A percentile compares a stretch with the other conserved stretches of the same genome.
Conservation (phyloP, 495 filamentous ascomycete species). For the Talaromyces thailandensis region DNA sequence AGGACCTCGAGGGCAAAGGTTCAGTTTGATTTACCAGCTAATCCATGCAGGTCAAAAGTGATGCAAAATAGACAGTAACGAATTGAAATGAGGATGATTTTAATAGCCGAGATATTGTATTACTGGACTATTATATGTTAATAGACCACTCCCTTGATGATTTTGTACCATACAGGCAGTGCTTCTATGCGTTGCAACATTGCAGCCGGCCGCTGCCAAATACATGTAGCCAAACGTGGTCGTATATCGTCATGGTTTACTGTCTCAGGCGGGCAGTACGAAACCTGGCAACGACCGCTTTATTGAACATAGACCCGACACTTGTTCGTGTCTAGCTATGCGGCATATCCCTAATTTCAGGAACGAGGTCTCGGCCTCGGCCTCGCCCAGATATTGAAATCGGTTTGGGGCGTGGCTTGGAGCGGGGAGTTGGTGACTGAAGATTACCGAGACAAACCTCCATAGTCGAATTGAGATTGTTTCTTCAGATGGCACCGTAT, state of each 20-base stretch:
- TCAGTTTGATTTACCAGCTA: background rate
- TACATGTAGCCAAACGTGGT: background rate
- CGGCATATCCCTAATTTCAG: background rate
- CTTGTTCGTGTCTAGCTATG: background rate
- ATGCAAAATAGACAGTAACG: background rate
- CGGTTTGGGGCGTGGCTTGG: background rate
- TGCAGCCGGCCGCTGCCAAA: background rate
- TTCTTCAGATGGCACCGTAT: conserved; percentile 11
- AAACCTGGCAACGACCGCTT: background rate
- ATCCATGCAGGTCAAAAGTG: background rate
- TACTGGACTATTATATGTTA: background rate
- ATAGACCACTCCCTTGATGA: background rate
- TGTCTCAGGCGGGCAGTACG: background rate
- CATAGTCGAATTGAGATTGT: too few relatives aligned
- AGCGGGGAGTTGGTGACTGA: background rate
- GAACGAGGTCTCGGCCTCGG: background rate
- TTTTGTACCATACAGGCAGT: background rate
- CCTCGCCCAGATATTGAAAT: background rate
- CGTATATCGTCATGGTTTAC: background rate
- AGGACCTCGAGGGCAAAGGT: conserved; percentile 50
- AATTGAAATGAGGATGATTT: background rate
- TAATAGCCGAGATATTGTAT: background rate
- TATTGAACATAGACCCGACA: too few relatives aligned
- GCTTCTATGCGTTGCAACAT: background rate
- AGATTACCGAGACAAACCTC: too few relatives aligned